phyloP scores from a whole-genome alignment of 257 asterid genomes.

The Salvia miltiorrhiza region DNA sequence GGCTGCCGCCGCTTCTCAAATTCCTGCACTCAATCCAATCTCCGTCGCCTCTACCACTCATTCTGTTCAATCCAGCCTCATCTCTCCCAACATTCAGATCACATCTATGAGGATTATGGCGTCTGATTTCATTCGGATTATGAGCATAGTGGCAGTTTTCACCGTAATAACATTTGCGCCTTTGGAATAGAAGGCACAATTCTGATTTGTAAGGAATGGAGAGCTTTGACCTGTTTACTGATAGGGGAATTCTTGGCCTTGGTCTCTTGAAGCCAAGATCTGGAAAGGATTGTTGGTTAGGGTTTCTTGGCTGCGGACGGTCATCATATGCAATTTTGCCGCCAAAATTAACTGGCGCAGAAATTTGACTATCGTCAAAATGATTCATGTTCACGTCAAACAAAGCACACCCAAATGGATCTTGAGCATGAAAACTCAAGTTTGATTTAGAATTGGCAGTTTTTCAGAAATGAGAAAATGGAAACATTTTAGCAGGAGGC shows the following conservation, averaged over 20 bases:
- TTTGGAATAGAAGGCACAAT: conserved; percentile 35
- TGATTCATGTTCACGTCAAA: not conserved
- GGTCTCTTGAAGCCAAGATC: conserved; percentile 16
- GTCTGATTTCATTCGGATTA: conserved; percentile 16
- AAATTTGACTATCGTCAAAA: not conserved
- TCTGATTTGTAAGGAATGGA: conserved; percentile 15
- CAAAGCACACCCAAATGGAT: not conserved
- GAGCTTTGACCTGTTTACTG: conserved; percentile 21
- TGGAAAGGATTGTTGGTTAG: not conserved
- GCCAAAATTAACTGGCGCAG: not conserved
- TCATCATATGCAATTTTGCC: not conserved
- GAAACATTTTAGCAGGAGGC: not conserved
- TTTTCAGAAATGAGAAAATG: not conserved
- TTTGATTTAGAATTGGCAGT: not conserved
- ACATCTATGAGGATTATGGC: conserved; percentile 23
- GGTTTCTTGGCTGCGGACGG: conserved; percentile 11
- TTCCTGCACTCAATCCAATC: conserved; percentile 11
- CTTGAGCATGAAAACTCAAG: not conserved
- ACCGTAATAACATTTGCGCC: conserved; percentile 42
- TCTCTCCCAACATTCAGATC: not conserved
- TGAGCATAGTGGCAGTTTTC: conserved; percentile 40
- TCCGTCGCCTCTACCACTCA: not conserved
- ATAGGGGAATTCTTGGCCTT: conserved; percentile 16
- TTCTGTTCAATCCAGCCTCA: conserved; percentile 1
- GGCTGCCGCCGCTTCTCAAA: not conserved